Percentiles rank a stretch among this genome's conserved stretches.
phyloP scores from a whole-genome alignment of 108 stramenopile species.

The Conticribra guillardii region DNA sequence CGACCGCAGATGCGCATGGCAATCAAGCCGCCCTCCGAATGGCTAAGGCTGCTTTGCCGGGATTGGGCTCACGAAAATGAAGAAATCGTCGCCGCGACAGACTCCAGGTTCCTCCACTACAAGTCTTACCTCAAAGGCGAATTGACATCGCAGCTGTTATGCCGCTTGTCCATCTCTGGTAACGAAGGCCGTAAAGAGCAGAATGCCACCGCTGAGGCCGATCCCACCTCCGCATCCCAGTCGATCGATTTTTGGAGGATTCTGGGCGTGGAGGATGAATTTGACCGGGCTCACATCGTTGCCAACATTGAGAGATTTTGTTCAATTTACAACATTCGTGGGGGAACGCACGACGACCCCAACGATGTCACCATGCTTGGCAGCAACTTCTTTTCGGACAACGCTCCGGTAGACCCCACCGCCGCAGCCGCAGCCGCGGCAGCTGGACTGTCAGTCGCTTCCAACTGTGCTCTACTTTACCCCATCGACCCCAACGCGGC shows the following conservation, averaged over 20 bases:
- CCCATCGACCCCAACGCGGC: constrained; percentile 12
- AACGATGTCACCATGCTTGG: constrained; percentile 1
- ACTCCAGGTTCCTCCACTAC: constrained; percentile 67
- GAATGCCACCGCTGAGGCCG: constrained; percentile 3
- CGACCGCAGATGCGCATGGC: constrained; percentile 70
- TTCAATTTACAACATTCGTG: constrained; percentile 70
- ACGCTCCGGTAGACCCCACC: constrained; percentile 24
- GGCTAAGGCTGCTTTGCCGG: constrained; percentile 68
- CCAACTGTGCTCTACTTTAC: constrained; percentile 2
- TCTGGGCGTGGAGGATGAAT: constrained; percentile 71
- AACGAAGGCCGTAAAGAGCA: constrained; percentile 2
- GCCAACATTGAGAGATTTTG: constrained; percentile 79
- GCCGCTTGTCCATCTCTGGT: constrained; percentile 64
- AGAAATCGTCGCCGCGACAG: constrained; percentile 55
- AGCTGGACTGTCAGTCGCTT: constrained; percentile 10
- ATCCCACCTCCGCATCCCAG: not conserved
- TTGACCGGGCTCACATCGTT: constrained; percentile 77
- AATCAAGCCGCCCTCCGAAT: constrained; percentile 72
- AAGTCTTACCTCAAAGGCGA: constrained; percentile 76
- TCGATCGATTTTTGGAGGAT: constrained; percentile 75
- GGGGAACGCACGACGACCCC: constrained; percentile 24
- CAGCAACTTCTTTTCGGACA: constrained; percentile 3
- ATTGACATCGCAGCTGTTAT: constrained; percentile 67
- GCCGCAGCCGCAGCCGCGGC: constrained; percentile 34
- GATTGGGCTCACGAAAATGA: constrained; percentile 72